Base-by-base conservation (phyloP, 176 grass and related monocot species). In the Bolboschoenus planiculmis region DNA sequence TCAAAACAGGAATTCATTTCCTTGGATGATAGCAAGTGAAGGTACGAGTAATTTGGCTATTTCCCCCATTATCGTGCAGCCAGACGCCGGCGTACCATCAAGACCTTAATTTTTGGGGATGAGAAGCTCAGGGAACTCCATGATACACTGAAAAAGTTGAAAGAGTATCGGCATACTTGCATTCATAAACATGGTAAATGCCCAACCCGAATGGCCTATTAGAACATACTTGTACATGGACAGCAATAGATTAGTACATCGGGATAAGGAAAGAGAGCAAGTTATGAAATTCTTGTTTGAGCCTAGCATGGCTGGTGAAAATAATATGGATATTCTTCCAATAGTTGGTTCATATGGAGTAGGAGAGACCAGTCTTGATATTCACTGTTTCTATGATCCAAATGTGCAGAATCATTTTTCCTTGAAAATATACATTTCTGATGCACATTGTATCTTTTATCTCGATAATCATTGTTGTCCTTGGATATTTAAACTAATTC, bases 351-450 rank as follows among this genome's bases (percentile, higher is more conserved):
- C 44, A 8, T 0, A 0, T 0, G 81, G 78, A 54, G 79, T 74
- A 27, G 89, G 89, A 26, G 86, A 86, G 79, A 91, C 73, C 55
- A 86, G 83, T 0, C 80, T 86, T 0, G 84, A 78, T 1, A 80
- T 83, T 64, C 84, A 89, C 55, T 70, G 84, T 51, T 81, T 65
- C 42, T 48, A 67, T 1, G 74, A 91, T 7, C 73, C 85, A 35
- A 88, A 79, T 56, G 84, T 89, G 34, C 84, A 46, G 2, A 1
- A 42, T 37, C 6, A 48, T 82, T 89, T 86, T 82, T 67, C 84
- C 14, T 55, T 30, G 0, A 67, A 37, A 67, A 10, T 71, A 6
- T 43, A 70, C n/a, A 36, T 67, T 67, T 37, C 20, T 59, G 37
- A 40, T 5, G 2, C 5, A 3, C 67, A 78, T 62, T 24, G 20